Evolutionary conservation across 352 stramenopile genomes (phyloP), one percentile per base, ranked within the genome.

Genomic region (Plasmopara muralis): DNA sequence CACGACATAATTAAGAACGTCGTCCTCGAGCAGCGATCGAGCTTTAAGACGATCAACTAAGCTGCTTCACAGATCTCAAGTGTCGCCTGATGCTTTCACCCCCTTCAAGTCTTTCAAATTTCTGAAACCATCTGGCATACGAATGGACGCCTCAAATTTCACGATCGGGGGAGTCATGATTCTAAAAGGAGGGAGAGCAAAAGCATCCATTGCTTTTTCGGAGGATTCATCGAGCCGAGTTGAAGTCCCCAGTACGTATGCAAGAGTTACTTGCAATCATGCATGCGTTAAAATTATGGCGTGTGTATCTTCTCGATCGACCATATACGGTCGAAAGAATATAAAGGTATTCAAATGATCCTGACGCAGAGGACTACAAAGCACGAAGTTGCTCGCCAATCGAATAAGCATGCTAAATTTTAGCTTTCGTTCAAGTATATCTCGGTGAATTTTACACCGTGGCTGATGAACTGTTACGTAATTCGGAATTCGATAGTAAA

Each of bases 271-370:
- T 42, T 8, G 31, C 50, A 6, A 50, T 50, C 5, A 50, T 54
- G 31, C 33, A 61, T 37, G n/a, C 33, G 2, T 14, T 57, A 15
- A 42, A 35, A 29, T 14, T 25, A 29, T 60, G 50, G 39, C 45
- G 46, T 4, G 16, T 55, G 1, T 57, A 64, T 31, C n/a, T 13
- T 5, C 50, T 49, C 20, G 3, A 25, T 3, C 20, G 20, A 25
- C 20, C 20, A 25, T 25, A 25, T 25, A 25, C 20, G 20, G 35
- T 59, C 59, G 43, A 64, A 49, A 0, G 46, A 54, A 43, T 40
- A 57, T 43, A 57, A 66, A 31, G 51, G 31, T 10, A 50, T 61
- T 15, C 47, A 66, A 15, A 57, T 29, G 1, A 54, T 51, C 16
- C 9, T 14, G 13, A 38, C 4, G 9, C 33, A 38, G 13, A 38